A percentile compares a stretch with the other conserved stretches of the same genome.
Conservation (phyloP, 2,329 filamentous ascomycete species). For the Lachnellula suecica region DNA sequence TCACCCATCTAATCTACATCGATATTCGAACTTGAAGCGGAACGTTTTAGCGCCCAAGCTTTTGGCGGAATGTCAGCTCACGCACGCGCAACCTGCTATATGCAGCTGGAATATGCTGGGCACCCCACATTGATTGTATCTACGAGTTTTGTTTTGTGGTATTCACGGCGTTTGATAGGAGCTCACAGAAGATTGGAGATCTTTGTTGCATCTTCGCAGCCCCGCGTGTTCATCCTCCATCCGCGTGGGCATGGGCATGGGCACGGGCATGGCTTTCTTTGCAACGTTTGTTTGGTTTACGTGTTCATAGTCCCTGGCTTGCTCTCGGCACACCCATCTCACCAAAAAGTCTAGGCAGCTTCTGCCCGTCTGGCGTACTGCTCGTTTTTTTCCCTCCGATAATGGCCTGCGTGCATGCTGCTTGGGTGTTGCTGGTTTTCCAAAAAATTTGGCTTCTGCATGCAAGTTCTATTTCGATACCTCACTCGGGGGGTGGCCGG, state of each 20-base stretch:
- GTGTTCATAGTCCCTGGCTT: constrained; percentile 30
- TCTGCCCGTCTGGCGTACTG: constrained; percentile 20
- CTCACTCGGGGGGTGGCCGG: constrained; percentile 7
- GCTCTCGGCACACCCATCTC: constrained; percentile 24
- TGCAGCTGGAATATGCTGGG: constrained; percentile 19
- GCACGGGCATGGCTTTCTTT: constrained; percentile 25
- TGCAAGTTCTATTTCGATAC: constrained; percentile 16
- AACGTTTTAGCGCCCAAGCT: constrained; percentile 12
- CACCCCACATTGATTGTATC: constrained; percentile 30
- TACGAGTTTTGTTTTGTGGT: constrained; percentile 29
- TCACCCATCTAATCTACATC: not conserved
- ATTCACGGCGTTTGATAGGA: constrained; percentile 32
- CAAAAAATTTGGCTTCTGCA: constrained; percentile 21
- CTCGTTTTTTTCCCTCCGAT: constrained; percentile 13
- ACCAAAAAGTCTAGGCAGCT: constrained; percentile 21
- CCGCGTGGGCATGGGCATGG: constrained; percentile 16
- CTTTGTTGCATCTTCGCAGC: constrained; percentile 22
- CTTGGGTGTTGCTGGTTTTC: constrained; percentile 19
- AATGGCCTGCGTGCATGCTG: constrained; percentile 20
- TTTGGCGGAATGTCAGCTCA: constrained; percentile 1
- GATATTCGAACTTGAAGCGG: not conserved
- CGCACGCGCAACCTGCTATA: constrained; percentile 16
- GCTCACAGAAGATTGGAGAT: constrained; percentile 33
- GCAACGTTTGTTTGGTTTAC: constrained; percentile 26
- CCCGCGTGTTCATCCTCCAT: constrained; percentile 20